These are phyloP conservation scores for Macaranga tanarius DNA, from an alignment of 441 rosid genomes.

Conservation along the genomic window DNA sequence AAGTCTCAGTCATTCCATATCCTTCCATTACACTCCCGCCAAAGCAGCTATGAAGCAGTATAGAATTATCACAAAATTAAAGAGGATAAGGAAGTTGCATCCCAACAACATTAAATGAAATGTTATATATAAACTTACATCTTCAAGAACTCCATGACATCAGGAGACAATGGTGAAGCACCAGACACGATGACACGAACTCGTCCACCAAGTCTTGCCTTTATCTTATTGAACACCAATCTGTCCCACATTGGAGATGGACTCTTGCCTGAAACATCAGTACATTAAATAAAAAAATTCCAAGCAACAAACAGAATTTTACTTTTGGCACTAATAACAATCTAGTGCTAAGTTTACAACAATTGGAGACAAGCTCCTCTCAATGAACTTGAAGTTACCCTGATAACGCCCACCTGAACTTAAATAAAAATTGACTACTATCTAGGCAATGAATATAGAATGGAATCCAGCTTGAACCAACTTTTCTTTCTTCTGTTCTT, in stretches of 20 bases:
- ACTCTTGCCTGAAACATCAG: constrained; percentile 62
- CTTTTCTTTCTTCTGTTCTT: neutral
- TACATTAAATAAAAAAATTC: constrained; percentile 1
- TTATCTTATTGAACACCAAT: constrained; percentile 94
- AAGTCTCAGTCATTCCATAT: constrained; percentile 99
- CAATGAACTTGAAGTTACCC: neutral
- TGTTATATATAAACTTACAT: constrained; percentile 56
- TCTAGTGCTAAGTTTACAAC: neutral
- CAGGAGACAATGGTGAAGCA: constrained; percentile 98
- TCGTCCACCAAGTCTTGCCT: constrained; percentile 88
- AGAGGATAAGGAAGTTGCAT: constrained; percentile 14
- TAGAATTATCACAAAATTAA: constrained; percentile 12
- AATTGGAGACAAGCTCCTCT: neutral
- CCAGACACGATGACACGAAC: constrained; percentile 84
- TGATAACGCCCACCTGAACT: neutral
- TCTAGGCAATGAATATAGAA: neutral
- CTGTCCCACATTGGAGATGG: constrained; percentile 99
- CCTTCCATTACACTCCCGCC: constrained; percentile 80
- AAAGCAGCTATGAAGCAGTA: constrained; percentile 67
- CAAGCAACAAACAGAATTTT: neutral
- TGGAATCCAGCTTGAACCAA: neutral
- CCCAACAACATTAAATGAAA: constrained; percentile 16
- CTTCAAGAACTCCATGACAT: constrained; percentile 88
- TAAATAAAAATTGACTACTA: neutral
- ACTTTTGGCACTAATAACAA: neutral